Conservation (phyloP, 495 filamentous ascomycete genomes). For the Durotheca rogersii region DNA sequence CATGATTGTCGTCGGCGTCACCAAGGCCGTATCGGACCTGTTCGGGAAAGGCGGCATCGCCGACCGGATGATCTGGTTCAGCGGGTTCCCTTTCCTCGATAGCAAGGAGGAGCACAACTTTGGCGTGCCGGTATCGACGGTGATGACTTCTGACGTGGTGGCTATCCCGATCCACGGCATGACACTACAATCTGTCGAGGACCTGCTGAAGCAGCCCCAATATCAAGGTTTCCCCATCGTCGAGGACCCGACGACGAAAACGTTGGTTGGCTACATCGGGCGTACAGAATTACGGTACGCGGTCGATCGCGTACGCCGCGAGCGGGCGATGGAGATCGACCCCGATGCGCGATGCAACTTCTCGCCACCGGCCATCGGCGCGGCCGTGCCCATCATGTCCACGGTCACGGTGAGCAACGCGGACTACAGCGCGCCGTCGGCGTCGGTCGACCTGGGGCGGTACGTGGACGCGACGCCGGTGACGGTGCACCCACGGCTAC, state of each 20-base stretch:
- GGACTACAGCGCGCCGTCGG: slow-evolving; percentile 43
- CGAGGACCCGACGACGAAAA: slow-evolving; percentile 68
- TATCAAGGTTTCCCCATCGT: slow-evolving; percentile 96
- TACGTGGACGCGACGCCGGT: slow-evolving; percentile 91
- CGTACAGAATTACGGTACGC: slow-evolving; percentile 91
- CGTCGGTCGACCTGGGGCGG: slow-evolving; percentile 78
- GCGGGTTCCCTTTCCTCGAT: slow-evolving; percentile 94
- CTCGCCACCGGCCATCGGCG: slow-evolving; percentile 57
- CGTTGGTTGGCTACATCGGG: slow-evolving; percentile 88
- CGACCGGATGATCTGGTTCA: slow-evolving; percentile 99
- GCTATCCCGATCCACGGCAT: slow-evolving; percentile 75
- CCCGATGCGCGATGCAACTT: slow-evolving; percentile 74
- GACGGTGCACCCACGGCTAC: slow-evolving; percentile 85
- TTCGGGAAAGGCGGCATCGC: slow-evolving; percentile 96
- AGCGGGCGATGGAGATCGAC: slow-evolving; percentile 66
- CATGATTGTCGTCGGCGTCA: slow-evolving; percentile 98
- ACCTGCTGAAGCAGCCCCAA: slow-evolving; percentile 73
- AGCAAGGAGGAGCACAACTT: slow-evolving; percentile 98
- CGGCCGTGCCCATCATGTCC: slow-evolving; percentile 54
- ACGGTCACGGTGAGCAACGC: slow-evolving; percentile 60
- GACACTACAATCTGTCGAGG: slow-evolving; percentile 69
- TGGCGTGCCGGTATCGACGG: slow-evolving; percentile 88
- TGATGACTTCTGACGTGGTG: slow-evolving; percentile 80
- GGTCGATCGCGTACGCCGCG: slow-evolving; percentile 77
- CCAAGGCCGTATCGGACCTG: slow-evolving; percentile 87